Evolutionary conservation across 2,329 filamentous ascomycete genomes (phyloP).

Genomic region (Colletotrichum simmondsii): DNA sequence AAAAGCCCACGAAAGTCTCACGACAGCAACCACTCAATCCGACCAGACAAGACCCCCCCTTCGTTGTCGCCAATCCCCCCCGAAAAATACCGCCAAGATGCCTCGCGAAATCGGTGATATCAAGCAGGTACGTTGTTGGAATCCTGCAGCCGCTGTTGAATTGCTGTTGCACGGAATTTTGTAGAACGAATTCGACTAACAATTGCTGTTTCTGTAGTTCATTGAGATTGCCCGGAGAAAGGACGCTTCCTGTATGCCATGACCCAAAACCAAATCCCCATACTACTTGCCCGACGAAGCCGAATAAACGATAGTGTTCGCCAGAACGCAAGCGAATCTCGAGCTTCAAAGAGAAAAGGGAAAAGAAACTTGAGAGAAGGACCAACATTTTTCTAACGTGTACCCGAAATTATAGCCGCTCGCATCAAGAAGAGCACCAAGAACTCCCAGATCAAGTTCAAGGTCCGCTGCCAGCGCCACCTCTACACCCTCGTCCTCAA

Average conservation of each 20-base stretch:
- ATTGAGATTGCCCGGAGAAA: slow-evolving; percentile 99
- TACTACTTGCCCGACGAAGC: neutral
- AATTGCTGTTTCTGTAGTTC: slow-evolving; percentile 71
- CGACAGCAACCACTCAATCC: slow-evolving; percentile 19
- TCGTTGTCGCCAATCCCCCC: slow-evolving; percentile 33
- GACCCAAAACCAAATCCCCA: too few species aligned
- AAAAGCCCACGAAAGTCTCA: slow-evolving; percentile 33
- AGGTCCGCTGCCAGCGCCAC: slow-evolving; percentile 97
- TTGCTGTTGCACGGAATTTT: neutral
- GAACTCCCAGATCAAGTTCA: slow-evolving; percentile 98
- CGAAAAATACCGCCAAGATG: slow-evolving; percentile 77
- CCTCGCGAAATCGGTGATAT: slow-evolving; percentile 98
- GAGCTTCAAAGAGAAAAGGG: too few species aligned
- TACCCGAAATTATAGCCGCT: slow-evolving; percentile 66
- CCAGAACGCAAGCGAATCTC: too few species aligned
- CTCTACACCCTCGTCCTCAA: slow-evolving; percentile 99
- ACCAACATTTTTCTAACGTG: slow-evolving; percentile 42
- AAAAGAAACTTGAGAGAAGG: too few species aligned
- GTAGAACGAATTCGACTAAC: slow-evolving; percentile 40
- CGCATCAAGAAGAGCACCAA: slow-evolving; percentile 97
- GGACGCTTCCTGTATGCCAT: slow-evolving; percentile 95
- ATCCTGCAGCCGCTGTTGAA: neutral
- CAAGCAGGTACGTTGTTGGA: slow-evolving; percentile 74
- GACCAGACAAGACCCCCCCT: slow-evolving; percentile 28
- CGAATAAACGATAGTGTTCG: too few species aligned